Evolutionary conservation across 441 rosid species (phyloP), one percentile per base, ranked within the genome.

Genomic region (Geranium incanum): DNA sequence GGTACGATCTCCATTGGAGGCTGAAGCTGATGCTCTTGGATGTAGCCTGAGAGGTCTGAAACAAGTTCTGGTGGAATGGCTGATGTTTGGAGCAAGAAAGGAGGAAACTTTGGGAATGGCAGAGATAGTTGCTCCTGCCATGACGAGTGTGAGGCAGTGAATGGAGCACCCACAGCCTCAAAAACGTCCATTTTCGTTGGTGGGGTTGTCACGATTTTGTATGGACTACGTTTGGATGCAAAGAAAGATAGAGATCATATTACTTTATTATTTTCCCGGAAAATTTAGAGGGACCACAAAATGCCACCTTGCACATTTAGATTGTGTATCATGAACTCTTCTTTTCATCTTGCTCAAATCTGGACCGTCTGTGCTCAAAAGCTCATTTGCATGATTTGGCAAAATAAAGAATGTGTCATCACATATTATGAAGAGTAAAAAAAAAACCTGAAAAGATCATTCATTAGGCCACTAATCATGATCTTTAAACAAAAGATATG

Each of bases 121-220:
- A 59, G 65, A 59, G 65, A 59, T 67, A 16, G 80, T 70, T 52
- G 77, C 70, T 66, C 78, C 60, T 37, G 91, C 88, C 94, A 87
- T 88, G 66, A 81, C 16, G 45, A 37, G 67, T 70, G 68, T 36
- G 72, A 68, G 69, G 77, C 67, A 70, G 75, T 70, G 84, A 76
- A 28, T 21, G 50, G 63, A 38, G n/a, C 6, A 1, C 12, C 0
- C 0, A 0, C 68, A 68, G 65, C 41, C 71, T 76, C 21, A 12
- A 68, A 69, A 70, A 75, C 36, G 36, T 45, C 60, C 69, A 81
- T 73, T 83, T 57, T 15, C 66, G 36, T 28, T 11, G 36, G 5
- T 18, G 60, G 16, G 36, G 69, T 4, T 18, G 15, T 18, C 41
- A 15, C 6, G 69, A 70, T 36, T 72, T 79, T 80, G 83, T 76